Evolutionary conservation across 805 yeast species (phyloP).

Genomic region (Schwanniomyces sp.): DNA sequence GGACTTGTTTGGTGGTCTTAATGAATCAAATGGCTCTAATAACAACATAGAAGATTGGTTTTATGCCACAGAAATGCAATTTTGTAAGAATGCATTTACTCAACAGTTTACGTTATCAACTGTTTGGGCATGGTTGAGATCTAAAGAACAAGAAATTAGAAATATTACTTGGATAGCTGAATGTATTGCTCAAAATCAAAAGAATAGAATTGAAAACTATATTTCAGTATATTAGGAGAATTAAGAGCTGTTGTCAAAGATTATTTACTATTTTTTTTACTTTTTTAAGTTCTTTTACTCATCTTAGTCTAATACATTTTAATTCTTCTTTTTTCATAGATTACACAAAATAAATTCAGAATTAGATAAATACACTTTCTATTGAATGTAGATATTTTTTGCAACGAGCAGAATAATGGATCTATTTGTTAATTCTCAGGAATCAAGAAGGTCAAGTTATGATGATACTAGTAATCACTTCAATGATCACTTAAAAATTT

Average conservation of each 20-base stretch:
- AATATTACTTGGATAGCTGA: conserved; percentile 99
- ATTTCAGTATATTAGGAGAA: conserved; percentile 69
- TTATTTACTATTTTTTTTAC: background rate
- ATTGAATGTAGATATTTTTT: background rate
- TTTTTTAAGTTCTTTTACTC: background rate
- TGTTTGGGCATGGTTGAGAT: conserved; percentile 95
- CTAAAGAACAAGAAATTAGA: conserved; percentile 95
- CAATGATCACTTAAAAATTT: background rate
- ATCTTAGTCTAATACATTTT: background rate
- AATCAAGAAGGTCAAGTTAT: background rate
- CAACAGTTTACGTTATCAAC: conserved; percentile 92
- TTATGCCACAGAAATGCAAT: conserved; percentile 87
- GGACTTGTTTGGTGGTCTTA: conserved; percentile 46
- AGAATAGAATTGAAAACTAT: conserved; percentile 87
- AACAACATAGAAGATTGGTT: conserved; percentile 91
- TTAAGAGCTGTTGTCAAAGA: background rate
- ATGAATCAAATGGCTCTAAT: conserved; percentile 36
- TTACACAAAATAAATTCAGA: background rate
- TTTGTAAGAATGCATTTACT: conserved; percentile 90
- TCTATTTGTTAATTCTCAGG: background rate
- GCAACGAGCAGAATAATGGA: background rate
- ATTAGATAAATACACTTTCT: background rate
- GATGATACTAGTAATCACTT: background rate
- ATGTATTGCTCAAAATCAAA: conserved; percentile 98
- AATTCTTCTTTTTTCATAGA: background rate